Percentiles rank a stretch among this genome's conserved stretches.
phyloP scores from a whole-genome alignment of 139 green algal genomes.

The Yamagishiella unicocca region DNA sequence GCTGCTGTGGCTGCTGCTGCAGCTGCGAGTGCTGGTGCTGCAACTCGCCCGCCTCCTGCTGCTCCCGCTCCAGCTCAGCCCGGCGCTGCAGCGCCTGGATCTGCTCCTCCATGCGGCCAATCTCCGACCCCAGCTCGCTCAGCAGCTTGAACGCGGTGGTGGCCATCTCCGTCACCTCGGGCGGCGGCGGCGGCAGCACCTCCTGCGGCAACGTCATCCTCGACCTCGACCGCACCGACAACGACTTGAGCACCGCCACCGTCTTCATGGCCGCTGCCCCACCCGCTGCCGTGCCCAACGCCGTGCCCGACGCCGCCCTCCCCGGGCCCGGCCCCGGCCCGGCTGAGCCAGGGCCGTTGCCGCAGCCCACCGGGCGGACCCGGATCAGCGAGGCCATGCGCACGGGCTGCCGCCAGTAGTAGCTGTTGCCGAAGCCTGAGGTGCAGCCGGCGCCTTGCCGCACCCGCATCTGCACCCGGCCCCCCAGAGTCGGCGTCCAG shows the following conservation, averaged over 20 bases:
- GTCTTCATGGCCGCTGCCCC: background rate
- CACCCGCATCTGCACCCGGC: background rate
- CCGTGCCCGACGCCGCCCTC: background rate
- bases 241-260: background rate
- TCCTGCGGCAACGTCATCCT: background rate
- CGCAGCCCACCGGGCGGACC: background rate
- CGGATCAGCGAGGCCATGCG: constrained; percentile 2
- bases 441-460: background rate
- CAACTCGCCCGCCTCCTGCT: background rate
- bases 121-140: constrained; percentile 31
- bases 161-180: background rate
- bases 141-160: constrained; percentile 9
- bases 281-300: background rate
- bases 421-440: constrained; percentile 1
- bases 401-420: constrained; percentile 38
- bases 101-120: constrained; percentile 19
- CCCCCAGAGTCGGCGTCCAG: background rate
- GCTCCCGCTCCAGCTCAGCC: background rate
- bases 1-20: background rate
- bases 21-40: background rate
- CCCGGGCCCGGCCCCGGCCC: background rate
- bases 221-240: background rate
- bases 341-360: background rate
- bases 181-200: background rate
- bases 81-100: constrained; percentile 11